phyloP scores from a whole-genome alignment of 2,329 filamentous ascomycete species.

The Aspergillus phoenicis region DNA sequence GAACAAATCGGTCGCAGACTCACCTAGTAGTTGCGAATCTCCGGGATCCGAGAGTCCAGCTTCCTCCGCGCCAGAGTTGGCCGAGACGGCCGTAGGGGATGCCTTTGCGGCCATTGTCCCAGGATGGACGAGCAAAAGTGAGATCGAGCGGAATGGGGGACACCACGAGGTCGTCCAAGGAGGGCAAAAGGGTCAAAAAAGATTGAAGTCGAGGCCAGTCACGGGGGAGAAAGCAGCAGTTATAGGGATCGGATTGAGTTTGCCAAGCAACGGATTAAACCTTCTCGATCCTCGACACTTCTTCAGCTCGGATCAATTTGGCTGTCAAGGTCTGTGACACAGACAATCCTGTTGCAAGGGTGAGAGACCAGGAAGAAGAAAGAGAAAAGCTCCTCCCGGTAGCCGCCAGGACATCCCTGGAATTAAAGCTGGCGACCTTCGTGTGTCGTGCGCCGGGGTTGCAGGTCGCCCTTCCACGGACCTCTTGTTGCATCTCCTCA shows the following conservation, averaged over 20 bases:
- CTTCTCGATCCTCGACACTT: no score
- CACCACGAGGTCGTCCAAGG: background rate
- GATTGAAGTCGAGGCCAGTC: background rate
- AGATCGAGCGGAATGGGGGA: no score
- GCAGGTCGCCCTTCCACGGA: background rate
- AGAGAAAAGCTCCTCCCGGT: background rate
- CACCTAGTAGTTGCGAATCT: constrained; percentile 31
- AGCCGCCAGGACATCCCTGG: background rate
- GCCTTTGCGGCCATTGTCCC: constrained; percentile 7
- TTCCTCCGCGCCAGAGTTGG: constrained; percentile 14
- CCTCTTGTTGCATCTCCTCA: constrained; percentile 2
- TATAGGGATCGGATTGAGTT: constrained; percentile 5
- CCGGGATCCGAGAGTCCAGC: constrained; percentile 21
- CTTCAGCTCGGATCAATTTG: background rate
- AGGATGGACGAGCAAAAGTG: background rate
- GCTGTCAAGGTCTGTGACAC: background rate
- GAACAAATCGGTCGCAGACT: constrained; percentile 4
- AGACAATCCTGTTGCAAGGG: background rate
- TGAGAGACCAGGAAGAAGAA: background rate
- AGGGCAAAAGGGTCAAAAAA: background rate
- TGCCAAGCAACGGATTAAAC: background rate
- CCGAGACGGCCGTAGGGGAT: constrained; percentile 13
- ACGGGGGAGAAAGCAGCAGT: background rate
- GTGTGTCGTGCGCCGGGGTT: background rate
- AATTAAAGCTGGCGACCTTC: background rate